Evolutionary conservation across 306 rosid genomes (phyloP).

Genomic region (Vigna angularis): DNA sequence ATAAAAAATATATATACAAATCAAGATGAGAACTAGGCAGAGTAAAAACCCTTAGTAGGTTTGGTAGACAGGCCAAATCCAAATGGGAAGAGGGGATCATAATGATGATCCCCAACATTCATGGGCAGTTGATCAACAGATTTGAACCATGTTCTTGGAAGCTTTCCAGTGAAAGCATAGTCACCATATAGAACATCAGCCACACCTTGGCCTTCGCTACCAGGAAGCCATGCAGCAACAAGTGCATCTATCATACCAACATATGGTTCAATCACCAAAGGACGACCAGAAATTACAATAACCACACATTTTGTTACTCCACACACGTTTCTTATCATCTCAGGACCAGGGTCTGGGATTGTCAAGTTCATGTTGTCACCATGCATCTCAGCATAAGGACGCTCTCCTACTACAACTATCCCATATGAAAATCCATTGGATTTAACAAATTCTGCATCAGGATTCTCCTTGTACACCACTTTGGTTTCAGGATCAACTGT

Average conservation of each 20-base stretch:
- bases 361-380: conserved; percentile 59
- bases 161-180: conserved; percentile 60
- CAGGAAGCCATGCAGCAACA: conserved; percentile 63
- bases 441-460: conserved; percentile 48
- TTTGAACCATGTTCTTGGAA: conserved; percentile 63
- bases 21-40: not conserved
- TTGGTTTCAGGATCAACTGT: conserved; percentile 49
- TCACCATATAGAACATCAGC: conserved; percentile 60
- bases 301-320: conserved; percentile 56
- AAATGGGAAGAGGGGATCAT: conserved; percentile 62
- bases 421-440: conserved; percentile 55
- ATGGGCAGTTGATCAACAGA: conserved; percentile 60
- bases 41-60: conserved; percentile 42
- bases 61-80: conserved; percentile 59
- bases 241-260: conserved; percentile 49
- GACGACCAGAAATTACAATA: conserved; percentile 58
- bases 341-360: conserved; percentile 47
- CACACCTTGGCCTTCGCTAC: conserved; percentile 64
- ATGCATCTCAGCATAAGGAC: conserved; percentile 55
- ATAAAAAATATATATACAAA: not conserved
- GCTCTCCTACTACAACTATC: conserved; percentile 60
- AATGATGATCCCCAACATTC: conserved; percentile 60
- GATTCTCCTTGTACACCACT: conserved; percentile 57
- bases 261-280: conserved; percentile 56
- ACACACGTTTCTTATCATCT: conserved; percentile 53